Evolutionary conservation across 2,329 filamentous ascomycete species (phyloP), one percentile per base, ranked within the genome.

Genomic region (Samsoniella hepiali): DNA sequence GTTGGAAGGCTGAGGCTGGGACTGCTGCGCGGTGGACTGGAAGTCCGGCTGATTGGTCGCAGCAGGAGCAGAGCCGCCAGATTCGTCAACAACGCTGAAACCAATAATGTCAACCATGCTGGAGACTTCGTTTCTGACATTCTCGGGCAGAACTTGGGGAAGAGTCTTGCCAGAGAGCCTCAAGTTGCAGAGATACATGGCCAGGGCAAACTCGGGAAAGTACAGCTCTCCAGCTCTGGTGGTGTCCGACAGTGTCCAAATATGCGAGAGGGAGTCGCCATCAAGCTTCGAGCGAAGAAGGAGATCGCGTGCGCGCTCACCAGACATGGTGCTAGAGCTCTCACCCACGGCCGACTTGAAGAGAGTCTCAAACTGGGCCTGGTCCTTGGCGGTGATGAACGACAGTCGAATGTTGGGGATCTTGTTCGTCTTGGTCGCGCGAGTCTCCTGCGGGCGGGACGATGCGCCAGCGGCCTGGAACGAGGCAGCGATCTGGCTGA

Each of bases 81-180:
- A 80, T 34, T 94, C 89, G 67, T 99, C 95, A 0, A 86, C 87
- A 31, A 97, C 85, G 69, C 89, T 92, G 74, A 99, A 99, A 65
- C 93, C 97, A 73, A 99, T 99, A 63, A 99, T 99, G 73, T 99
- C 95, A 47, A 99, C 95, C 93, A 99, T 98, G 77, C 95, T 97
- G 3, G 94, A 98, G 22, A 99, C 95, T 76, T 99, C 95, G 71
- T 99, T 99, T 79, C 88, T 90, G 68, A 99, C 88, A 64, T 87
- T 89, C 38, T 97, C 93, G 0, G 95, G 95, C 10, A 99, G 82
- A 6, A 73, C 76, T 2, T 82, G 72, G 0, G 95, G 95, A 31
- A 99, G 77, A 0, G 88, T 81, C 76, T 96, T 97, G 64, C 93
- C 92, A 0, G 91, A 95, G 64, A 98, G 82, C 74, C 90, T 95